Percentiles rank a stretch among this genome's conserved stretches.
phyloP scores from a whole-genome alignment of 2,329 filamentous ascomycete genomes.

The Aspergillus sp. region DNA sequence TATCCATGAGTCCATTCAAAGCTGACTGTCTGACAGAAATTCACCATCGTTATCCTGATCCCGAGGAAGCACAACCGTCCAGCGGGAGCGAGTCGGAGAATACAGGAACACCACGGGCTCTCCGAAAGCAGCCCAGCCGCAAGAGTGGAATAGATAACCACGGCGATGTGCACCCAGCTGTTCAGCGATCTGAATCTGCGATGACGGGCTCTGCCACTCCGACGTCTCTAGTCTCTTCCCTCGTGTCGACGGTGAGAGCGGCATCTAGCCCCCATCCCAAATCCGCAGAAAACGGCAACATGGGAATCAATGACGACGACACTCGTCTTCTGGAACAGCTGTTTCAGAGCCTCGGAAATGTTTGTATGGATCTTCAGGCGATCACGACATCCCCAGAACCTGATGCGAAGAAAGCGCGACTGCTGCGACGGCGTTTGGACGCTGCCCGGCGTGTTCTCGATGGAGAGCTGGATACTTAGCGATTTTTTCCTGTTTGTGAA shows the following conservation, averaged over 20 bases:
- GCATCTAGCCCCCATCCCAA: slow-evolving; percentile 27
- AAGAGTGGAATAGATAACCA: background rate
- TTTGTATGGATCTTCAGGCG: slow-evolving; percentile 51
- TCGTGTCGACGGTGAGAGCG: slow-evolving; percentile 39
- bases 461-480: slow-evolving; percentile 52
- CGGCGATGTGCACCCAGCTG: slow-evolving; percentile 10
- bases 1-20: background rate
- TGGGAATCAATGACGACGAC: slow-evolving; percentile 51
- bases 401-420: slow-evolving; percentile 55
- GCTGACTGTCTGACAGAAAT: slow-evolving; percentile 19
- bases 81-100: slow-evolving; percentile 16
- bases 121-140: slow-evolving; percentile 12
- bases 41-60: slow-evolving; percentile 16
- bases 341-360: slow-evolving; percentile 48
- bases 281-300: slow-evolving; percentile 15
- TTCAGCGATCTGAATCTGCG: slow-evolving; percentile 24
- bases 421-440: slow-evolving; percentile 70
- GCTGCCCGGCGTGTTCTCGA: slow-evolving; percentile 71
- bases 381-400: slow-evolving; percentile 51
- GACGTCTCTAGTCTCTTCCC: slow-evolving; percentile 30
- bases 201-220: slow-evolving; percentile 29
- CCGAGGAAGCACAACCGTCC: slow-evolving; percentile 13
- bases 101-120: slow-evolving; percentile 23
- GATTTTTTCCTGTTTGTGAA: slow-evolving; percentile 2
- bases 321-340: slow-evolving; percentile 56